These are phyloP conservation scores for Clonostachys chloroleuca DNA, from an alignment of 2,329 filamentous ascomycete genomes.

Conservation along the genomic window DNA sequence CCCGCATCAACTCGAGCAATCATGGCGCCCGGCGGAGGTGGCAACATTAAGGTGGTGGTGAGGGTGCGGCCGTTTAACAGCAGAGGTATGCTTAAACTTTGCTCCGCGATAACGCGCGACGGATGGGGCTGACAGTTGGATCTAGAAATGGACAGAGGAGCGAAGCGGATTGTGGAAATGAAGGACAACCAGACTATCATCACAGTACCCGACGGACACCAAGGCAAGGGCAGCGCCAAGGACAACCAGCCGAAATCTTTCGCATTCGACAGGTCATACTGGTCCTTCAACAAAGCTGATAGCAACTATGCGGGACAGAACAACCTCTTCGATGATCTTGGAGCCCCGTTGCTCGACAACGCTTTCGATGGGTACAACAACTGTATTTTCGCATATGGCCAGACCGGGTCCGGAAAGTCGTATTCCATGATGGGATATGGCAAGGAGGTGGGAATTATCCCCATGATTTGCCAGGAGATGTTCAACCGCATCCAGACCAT, in stretches of 20 bases:
- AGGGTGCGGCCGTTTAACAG: constrained; percentile 92
- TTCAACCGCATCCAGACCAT: constrained; percentile 77
- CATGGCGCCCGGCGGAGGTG: constrained; percentile 61
- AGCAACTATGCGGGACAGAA: constrained; percentile 85
- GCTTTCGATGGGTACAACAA: constrained; percentile 99
- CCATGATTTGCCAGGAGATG: constrained; percentile 96
- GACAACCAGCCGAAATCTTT: constrained; percentile 76
- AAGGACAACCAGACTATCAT: constrained; percentile 88
- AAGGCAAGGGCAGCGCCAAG: constrained; percentile 56
- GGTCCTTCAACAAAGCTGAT: constrained; percentile 87
- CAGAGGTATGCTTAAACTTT: constrained; percentile 61
- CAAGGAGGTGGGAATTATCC: constrained; percentile 91
- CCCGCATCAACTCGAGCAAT: constrained; percentile 19
- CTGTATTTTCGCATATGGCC: constrained; percentile 98
- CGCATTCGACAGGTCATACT: constrained; percentile 96
- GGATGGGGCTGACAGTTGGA: not conserved
- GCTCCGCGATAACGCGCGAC: too few relatives aligned
- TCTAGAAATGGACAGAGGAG: constrained; percentile 79
- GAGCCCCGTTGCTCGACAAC: constrained; percentile 89
- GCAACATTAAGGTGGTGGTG: constrained; percentile 99
- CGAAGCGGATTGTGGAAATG: constrained; percentile 98
- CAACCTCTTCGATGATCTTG: constrained; percentile 82
- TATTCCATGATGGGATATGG: constrained; percentile 99
- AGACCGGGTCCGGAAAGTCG: constrained; percentile 97
- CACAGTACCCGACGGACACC: constrained; percentile 60